Conservation (phyloP, 768 basidiomycete species). For the Pisolithus sp. region DNA sequence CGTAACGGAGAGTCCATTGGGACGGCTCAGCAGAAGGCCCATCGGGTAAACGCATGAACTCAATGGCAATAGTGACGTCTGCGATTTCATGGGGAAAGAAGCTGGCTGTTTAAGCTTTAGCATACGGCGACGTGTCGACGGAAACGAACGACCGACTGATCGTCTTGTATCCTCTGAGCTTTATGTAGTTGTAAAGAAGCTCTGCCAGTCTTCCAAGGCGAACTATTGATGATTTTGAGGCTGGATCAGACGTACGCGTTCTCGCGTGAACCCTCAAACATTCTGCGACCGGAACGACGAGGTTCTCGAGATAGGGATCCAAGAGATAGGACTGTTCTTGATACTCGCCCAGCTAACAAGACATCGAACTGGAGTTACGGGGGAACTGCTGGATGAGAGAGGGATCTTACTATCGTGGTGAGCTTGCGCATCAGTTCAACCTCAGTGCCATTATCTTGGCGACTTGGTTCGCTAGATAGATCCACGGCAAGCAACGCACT, state of each 20-base stretch:
- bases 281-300: slow-evolving; percentile 71
- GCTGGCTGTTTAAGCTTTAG: slow-evolving; percentile 52
- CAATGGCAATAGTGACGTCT: slow-evolving; percentile 71
- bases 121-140: background rate
- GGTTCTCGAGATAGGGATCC: slow-evolving; percentile 78
- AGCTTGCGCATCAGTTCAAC: slow-evolving; percentile 36
- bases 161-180: slow-evolving; percentile 85
- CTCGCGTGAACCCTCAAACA: slow-evolving; percentile 52
- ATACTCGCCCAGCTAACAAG: slow-evolving; percentile 70
- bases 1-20: slow-evolving; percentile 80
- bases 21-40: slow-evolving; percentile 35
- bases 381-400: background rate
- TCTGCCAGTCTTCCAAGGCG: slow-evolving; percentile 49
- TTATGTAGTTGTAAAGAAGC: slow-evolving; percentile 76
- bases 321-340: slow-evolving; percentile 91
- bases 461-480: slow-evolving; percentile 36
- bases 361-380: background rate
- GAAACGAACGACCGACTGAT: slow-evolving; percentile 57
- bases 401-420: slow-evolving; percentile 43
- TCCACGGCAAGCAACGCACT: slow-evolving; percentile 43
- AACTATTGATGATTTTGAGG: slow-evolving; percentile 22
- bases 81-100: slow-evolving; percentile 91
- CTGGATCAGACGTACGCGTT: slow-evolving; percentile 26
- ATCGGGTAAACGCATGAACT: slow-evolving; percentile 48
- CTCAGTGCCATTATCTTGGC: slow-evolving; percentile 42